Evolutionary conservation across 371 early-diverging fungal genomes (phyloP), one percentile per base, ranked within the genome.

Genomic region (Dichotomocladium elegans): DNA sequence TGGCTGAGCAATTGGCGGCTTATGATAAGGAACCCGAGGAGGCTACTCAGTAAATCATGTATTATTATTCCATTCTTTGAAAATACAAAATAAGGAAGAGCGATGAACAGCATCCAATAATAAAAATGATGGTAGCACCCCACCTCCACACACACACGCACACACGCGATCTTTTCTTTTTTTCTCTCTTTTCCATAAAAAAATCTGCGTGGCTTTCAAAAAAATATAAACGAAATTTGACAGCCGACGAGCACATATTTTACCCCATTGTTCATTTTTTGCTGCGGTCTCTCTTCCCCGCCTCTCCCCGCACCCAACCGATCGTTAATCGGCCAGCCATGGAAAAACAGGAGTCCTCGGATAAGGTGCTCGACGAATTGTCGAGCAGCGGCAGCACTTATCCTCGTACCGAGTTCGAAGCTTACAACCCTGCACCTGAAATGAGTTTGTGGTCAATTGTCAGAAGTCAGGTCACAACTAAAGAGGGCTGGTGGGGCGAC

Each of bases 401-500:
- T 2, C n/a, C 37, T 17, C 34, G 60, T 8, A 62, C 63, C 2
- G 68, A 72, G 44, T 72, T 72, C 27, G 68, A 65, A 26, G 72
- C 72, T 0, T 72, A 72, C 56, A 48, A 68, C 22, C 63, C 72
- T 21, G 59, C 50, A 2, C 41, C 59, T 1, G 41, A 47, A 29
- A 68, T 68, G 7, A 65, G 41, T 34, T 37, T 72, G 12, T 72
- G 69, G 67, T 48, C 40, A 6, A 25, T 58, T 24, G 53, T 81
- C 41, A 68, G 66, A 44, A 57, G 64, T 4, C 72, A 68, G 41
- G 70, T 77, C 7, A 66, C 62, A n/a, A 81, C 81, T 3, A 66
- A 62, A 43, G 81, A 80, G 45, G 81, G 83, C 15, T 83, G 83
- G 83, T 66, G 78, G 56, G 83, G 83, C 9, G 74, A 78, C 33